Conservation (phyloP, 176 grass and related monocot species). For the Carex littledalei region DNA sequence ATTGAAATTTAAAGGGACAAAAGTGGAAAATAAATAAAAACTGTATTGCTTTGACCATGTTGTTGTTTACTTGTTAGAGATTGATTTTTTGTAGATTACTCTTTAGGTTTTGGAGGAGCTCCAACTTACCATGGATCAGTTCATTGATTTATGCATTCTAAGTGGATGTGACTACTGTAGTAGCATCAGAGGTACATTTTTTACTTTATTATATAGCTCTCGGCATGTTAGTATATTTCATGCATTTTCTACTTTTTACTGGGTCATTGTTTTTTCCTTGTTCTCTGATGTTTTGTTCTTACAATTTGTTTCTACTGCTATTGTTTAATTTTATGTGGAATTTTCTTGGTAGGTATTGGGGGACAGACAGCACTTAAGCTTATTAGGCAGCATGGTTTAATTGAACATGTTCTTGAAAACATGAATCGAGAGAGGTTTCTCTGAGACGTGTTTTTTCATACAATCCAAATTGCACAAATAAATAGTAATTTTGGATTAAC, state of each 20-base stretch:
- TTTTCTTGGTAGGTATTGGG: conserved; percentile 59
- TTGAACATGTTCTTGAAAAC: conserved; percentile 82
- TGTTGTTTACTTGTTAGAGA: not conserved
- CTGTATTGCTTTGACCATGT: not conserved
- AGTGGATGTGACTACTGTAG: conserved; percentile 93
- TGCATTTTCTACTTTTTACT: not conserved
- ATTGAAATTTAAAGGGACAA: not conserved
- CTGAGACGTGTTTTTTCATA: conserved; percentile 13
- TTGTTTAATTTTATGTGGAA: not conserved
- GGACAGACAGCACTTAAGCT: conserved; percentile 90
- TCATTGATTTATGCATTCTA: conserved; percentile 88
- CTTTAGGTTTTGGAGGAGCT: conserved; percentile 85
- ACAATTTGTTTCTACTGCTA: conserved; percentile 12
- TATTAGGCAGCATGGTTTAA: conserved; percentile 71
- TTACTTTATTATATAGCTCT: conserved; percentile 9
- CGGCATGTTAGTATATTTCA: conserved; percentile 22
- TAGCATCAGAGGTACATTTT: conserved; percentile 66
- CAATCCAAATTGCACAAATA: not conserved
- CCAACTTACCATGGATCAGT: conserved; percentile 84
- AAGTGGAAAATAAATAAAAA: not conserved
- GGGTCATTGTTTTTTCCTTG: not conserved
- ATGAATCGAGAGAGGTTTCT: conserved; percentile 63
- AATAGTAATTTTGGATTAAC: not conserved
- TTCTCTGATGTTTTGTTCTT: not conserved
- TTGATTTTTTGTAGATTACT: not conserved